Evolutionary conservation across 1,139 yeast genomes (phyloP), one percentile per base, ranked within the genome.

Genomic region (Meyerozyma guilliermondii): DNA sequence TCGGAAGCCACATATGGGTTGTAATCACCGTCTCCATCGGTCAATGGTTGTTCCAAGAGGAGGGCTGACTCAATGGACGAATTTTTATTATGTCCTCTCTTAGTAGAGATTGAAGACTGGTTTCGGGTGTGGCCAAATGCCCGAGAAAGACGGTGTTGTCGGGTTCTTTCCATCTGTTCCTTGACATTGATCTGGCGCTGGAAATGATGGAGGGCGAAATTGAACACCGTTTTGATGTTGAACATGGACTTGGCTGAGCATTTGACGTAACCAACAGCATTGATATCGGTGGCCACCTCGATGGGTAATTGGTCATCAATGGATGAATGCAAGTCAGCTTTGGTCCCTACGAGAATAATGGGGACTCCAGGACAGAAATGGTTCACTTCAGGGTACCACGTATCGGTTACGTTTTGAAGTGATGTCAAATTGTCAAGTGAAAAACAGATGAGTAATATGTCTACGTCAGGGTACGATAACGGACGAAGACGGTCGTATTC

Each of bases 401-500:
- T 80, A 50, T 87, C 94, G 49, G 75, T 76, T 11, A 87, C 87
- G 56, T 88, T 87, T 43, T 78, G 80, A 45, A 89, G 65, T 24
- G 91, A 81, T 23, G 78, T 76, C 16, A 73, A 64, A 44, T 76
- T 77, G 51, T 83, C 86, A 26, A 87, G 71, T 1, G 94, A 73
- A 61, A 87, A 89, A 47, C 96, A 89, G 8, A 88, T 70, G 48
- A 89, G 66, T 20, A 88, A 63, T 2, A 88, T 64, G 59, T 87
- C 87, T 3, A 83, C 89, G 51, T 86, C 95, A 8, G 92, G 89
- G 59, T 89, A 89, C 46, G 87, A 78, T 44, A 89, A 69, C 8
- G 96, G 94, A 50, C 97, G 70, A 46, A 88, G 67, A 44, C 96
- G 65, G 60, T 86, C 95, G 59, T 87, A 88, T 60, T 87, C 95